These are phyloP conservation scores for Moesziomyces parantarcticus DNA, from an alignment of 1,284 basidiomycete species.

Conservation along the genomic window DNA sequence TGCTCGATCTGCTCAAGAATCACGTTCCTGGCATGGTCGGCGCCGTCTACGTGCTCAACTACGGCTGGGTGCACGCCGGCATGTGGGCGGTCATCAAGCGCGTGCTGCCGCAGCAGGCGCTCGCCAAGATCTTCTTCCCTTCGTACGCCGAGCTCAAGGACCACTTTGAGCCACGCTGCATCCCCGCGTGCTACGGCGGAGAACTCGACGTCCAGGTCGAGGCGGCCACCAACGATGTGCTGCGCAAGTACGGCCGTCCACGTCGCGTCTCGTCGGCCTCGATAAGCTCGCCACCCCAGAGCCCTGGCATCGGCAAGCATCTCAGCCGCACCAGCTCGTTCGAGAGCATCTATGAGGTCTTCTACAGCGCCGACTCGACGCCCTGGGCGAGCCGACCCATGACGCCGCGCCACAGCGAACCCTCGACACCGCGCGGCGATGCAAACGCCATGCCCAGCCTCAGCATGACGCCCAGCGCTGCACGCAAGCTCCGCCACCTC, in stretches of 20 bases:
- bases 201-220: conserved; percentile 50
- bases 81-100: conserved; percentile 82
- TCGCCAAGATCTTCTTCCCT: conserved; percentile 80
- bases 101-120: conserved; percentile 76
- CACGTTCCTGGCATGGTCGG: conserved; percentile 65
- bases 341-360: conserved; percentile 64
- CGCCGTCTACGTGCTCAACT: conserved; percentile 80
- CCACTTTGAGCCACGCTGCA: conserved; percentile 73
- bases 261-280: conserved; percentile 13
- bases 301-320: conserved; percentile 5
- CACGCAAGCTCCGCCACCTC: conserved; percentile 48
- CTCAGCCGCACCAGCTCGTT: conserved; percentile 49
- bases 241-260: conserved; percentile 51
- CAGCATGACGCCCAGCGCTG: conserved; percentile 55
- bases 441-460: background rate
- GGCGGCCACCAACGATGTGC: conserved; percentile 55
- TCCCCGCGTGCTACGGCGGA: conserved; percentile 69
- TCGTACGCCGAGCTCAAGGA: conserved; percentile 74
- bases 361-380: conserved; percentile 51
- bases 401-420: conserved; percentile 51
- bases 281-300: conserved; percentile 10
- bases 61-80: conserved; percentile 82
- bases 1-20: conserved; percentile 64
- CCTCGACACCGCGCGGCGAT: conserved; percentile 34
- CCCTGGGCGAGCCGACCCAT: conserved; percentile 46